phyloP scores from a whole-genome alignment of 2,329 filamentous ascomycete genomes.

The Fusarium pseudograminearum region DNA sequence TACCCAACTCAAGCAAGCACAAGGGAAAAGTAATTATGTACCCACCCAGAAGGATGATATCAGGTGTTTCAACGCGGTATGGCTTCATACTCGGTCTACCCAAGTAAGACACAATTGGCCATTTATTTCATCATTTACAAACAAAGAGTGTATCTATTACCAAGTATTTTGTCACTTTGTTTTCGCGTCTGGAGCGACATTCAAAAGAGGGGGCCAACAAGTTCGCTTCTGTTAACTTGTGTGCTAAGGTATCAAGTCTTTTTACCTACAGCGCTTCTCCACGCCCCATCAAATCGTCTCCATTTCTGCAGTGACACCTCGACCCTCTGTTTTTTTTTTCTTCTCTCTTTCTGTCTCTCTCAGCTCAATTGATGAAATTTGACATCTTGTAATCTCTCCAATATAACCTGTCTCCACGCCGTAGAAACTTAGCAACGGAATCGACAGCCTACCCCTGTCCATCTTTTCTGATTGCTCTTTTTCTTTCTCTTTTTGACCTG shows the following conservation, averaged over 20 bases:
- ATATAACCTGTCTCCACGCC: slow-evolving; percentile 20
- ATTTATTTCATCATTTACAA: slow-evolving; percentile 26
- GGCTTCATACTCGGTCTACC: background rate
- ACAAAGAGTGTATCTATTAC: background rate
- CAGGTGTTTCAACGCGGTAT: slow-evolving; percentile 10
- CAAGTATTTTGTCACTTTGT: background rate
- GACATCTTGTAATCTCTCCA: slow-evolving; percentile 10
- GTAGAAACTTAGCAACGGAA: slow-evolving; percentile 1
- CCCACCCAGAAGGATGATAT: slow-evolving; percentile 12
- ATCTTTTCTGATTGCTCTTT: slow-evolving; percentile 3
- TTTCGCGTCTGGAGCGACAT: background rate
- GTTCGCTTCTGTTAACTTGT: slow-evolving; percentile 5
- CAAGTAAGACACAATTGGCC: slow-evolving; percentile 1
- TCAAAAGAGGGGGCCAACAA: slow-evolving; percentile 13
- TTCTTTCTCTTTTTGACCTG: background rate
- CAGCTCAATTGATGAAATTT: slow-evolving; percentile 26
- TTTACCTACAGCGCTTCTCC: slow-evolving; percentile 5
- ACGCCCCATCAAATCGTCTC: slow-evolving; percentile 20
- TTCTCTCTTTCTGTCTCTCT: background rate
- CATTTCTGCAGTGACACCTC: slow-evolving; percentile 14
- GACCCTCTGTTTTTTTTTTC: slow-evolving; percentile 13
- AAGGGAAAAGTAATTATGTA: background rate
- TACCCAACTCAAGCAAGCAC: background rate
- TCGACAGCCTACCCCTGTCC: slow-evolving; percentile 1
- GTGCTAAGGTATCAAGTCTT: background rate